phyloP scores from a whole-genome alignment of 129 eudicot species.

The Helianthus annuus region HanXRQr2.0-SUNRISE NC_035442.2:179991929-179992428 shows the following conservation, averaged over 20 bases:
- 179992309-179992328: conserved; percentile 86
- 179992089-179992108: not conserved
- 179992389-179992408: conserved; percentile 88
- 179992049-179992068: not conserved
- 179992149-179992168: conserved; percentile 1
- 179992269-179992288: not conserved
- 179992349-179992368: conserved; percentile 55
- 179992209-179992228: not conserved
- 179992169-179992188: not conserved
- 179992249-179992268: too few species aligned
- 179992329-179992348: conserved; percentile 72
- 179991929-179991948: conserved; percentile 9
- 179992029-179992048: not conserved
- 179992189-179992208: not conserved
- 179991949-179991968: conserved; percentile 10
- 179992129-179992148: too few species aligned
- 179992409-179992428: conserved; percentile 75
- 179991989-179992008: not conserved
- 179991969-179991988: not conserved
- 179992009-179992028: not conserved
- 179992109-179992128: conserved; percentile 1
- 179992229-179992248: not conserved
- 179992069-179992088: conserved; percentile 17
- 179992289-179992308: conserved; percentile 11
- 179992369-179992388: conserved; percentile 85